Conservation (phyloP, 2,329 filamentous ascomycete genomes). For the Lasiodiplodia theobromae region DNA sequence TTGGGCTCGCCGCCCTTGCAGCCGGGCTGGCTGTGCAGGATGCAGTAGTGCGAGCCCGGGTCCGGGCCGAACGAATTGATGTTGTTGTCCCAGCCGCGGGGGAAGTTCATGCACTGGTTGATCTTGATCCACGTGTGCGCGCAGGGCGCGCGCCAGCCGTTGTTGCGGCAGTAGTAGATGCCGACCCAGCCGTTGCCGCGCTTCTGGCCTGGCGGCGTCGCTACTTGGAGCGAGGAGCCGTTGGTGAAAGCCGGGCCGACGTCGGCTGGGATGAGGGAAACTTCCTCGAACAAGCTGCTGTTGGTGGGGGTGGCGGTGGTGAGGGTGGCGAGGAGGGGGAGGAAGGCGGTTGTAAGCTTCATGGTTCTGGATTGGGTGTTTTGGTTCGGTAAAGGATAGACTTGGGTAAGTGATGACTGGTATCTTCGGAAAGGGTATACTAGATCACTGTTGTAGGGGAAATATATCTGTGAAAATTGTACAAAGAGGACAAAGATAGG, state of each 20-base stretch:
- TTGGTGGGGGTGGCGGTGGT: neutral
- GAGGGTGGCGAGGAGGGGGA: slow-evolving; percentile 1
- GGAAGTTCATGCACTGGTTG: slow-evolving; percentile 15
- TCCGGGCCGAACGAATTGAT: slow-evolving; percentile 3
- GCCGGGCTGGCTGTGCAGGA: neutral
- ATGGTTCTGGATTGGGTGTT: neutral
- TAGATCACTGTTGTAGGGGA: neutral
- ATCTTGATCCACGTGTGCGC: neutral
- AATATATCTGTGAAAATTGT: neutral
- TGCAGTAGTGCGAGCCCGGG: slow-evolving; percentile 3
- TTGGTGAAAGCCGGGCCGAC: neutral
- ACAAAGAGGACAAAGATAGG: neutral
- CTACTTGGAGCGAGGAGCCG: neutral
- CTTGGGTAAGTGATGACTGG: slow-evolving; percentile 4
- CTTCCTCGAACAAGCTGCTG: neutral
- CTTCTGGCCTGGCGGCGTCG: neutral
- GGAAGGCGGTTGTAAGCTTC: neutral
- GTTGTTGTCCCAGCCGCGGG: neutral
- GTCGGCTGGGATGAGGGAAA: neutral
- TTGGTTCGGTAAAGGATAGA: neutral
- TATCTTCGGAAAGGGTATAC: neutral
- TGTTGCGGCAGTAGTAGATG: slow-evolving; percentile 16
- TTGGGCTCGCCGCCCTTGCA: slow-evolving; percentile 2
- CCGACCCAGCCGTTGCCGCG: neutral
- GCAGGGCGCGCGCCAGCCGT: neutral